Base-by-base conservation (phyloP, 257 asterid species). In the Buddleja alternifolia region DNA sequence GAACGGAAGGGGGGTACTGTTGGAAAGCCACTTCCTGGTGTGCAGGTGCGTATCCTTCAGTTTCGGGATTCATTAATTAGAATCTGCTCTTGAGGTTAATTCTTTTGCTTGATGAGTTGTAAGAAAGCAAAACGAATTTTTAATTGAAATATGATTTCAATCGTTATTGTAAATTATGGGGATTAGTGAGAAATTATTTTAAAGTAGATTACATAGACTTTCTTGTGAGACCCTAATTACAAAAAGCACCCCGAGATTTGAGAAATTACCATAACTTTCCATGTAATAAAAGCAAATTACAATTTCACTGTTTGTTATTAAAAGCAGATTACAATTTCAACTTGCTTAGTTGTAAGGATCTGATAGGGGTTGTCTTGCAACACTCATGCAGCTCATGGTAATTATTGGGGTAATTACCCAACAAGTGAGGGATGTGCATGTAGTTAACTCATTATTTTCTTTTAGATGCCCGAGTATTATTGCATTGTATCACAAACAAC, bases 1-100 rank as follows among this genome's bases (percentile, higher is more conserved):
- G 71, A 80, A 67, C 78, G 99, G 59, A 93, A 90, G 78, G 99
- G 97, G 44, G 97, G 96, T 46, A 93, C 99, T 7, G 97, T 93
- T 47, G 99, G 99, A 66, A 84, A 83, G 37, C 96, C 97, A 72
- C 94, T 93, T 67, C 89, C 97, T 0, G 87, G 92, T 47, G 99
- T 93, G 75, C 78, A 90, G 99, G 99, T 93, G 67, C 76, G 95
- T 62, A 70, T 66, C 59, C 58, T 53, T 55, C 36, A 48, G 37
- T 32, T 34, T 15, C 48, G 47, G 17, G 10, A 61, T 37, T 37
- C 66, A 17, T 19, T 57, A 16, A 59, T 42, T 39, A 75, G 14
- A 16, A 8, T 14, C 15, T 20, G 19, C 47, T 50, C 56, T 3
- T 16, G 41, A 40, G 16, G 45, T 54, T 16, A 51, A 40, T 3